Evolutionary conservation across 108 stramenopile genomes (phyloP).

Genomic region (Nitzschia sp.): DNA sequence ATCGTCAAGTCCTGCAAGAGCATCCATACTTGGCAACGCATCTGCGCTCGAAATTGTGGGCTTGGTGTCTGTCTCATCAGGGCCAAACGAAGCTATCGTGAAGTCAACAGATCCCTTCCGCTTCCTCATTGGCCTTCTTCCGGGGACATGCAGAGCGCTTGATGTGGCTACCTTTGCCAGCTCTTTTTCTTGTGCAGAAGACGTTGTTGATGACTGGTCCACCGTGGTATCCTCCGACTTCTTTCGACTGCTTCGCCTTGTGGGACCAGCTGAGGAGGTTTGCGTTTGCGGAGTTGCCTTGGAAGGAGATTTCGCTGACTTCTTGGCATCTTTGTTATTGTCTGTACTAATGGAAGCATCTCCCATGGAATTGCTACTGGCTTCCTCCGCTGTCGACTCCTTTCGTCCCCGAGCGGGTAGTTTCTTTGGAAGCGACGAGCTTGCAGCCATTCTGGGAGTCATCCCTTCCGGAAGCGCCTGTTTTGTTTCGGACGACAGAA

Average conservation of each 20-base stretch:
- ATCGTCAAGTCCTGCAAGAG: background rate
- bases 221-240: background rate
- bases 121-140: constrained; percentile 33
- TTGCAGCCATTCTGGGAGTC: constrained; percentile 1
- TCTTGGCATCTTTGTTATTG: constrained; percentile 5
- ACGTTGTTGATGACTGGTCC: background rate
- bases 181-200: background rate
- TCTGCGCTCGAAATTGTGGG: constrained; percentile 3
- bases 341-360: constrained; percentile 29
- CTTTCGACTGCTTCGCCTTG: constrained; percentile 2
- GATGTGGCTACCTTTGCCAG: background rate
- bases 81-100: constrained; percentile 7
- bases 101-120: constrained; percentile 40
- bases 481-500: too few relatives aligned
- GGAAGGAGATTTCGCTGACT: background rate
- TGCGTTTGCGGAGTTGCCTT: background rate
- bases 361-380: constrained; percentile 21
- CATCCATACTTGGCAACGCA: constrained; percentile 9
- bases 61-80: constrained; percentile 25
- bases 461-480: background rate
- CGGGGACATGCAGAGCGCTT: constrained; percentile 14
- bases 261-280: background rate
- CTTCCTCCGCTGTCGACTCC: constrained; percentile 28
- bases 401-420: constrained; percentile 17
- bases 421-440: background rate